phyloP scores from a whole-genome alignment of 2,329 filamentous ascomycete genomes.

The Xylaria sp. region DNA sequence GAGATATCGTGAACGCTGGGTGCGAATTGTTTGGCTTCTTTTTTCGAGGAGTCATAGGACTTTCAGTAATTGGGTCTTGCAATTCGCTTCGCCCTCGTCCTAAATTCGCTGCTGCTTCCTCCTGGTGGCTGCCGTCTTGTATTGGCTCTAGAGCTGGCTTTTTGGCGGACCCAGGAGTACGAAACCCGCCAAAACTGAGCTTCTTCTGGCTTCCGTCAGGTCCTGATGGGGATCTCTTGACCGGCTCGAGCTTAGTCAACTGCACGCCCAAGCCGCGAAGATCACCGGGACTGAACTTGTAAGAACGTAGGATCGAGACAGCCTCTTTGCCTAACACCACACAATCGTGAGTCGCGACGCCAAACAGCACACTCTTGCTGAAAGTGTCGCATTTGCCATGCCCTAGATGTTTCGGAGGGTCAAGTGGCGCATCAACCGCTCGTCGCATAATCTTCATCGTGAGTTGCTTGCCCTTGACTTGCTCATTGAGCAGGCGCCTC shows the following conservation, averaged over 20 bases:
- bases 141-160: slow-evolving; percentile 45
- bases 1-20: slow-evolving; percentile 55
- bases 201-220: slow-evolving; percentile 77
- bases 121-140: slow-evolving; percentile 49
- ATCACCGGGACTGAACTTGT: slow-evolving; percentile 85
- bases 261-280: slow-evolving; percentile 91
- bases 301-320: slow-evolving; percentile 78
- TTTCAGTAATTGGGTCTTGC: slow-evolving; percentile 58
- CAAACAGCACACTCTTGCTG: slow-evolving; percentile 83
- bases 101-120: slow-evolving; percentile 37
- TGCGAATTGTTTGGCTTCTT: slow-evolving; percentile 48
- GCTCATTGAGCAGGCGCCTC: slow-evolving; percentile 76
- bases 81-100: slow-evolving; percentile 37
- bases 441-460: slow-evolving; percentile 95
- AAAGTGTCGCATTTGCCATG: slow-evolving; percentile 95
- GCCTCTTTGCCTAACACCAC: slow-evolving; percentile 78
- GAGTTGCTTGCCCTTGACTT: slow-evolving; percentile 83
- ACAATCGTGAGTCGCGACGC: slow-evolving; percentile 78
- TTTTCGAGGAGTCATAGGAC: slow-evolving; percentile 56
- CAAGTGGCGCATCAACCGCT: slow-evolving; percentile 81
- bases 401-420: slow-evolving; percentile 89
- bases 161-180: slow-evolving; percentile 43
- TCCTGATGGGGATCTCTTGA: slow-evolving; percentile 62
- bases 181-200: slow-evolving; percentile 69
- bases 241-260: slow-evolving; percentile 85